These are phyloP conservation scores for Xanthoconium separans DNA, from an alignment of 1,284 basidiomycete species.

Conservation along the genomic window DNA sequence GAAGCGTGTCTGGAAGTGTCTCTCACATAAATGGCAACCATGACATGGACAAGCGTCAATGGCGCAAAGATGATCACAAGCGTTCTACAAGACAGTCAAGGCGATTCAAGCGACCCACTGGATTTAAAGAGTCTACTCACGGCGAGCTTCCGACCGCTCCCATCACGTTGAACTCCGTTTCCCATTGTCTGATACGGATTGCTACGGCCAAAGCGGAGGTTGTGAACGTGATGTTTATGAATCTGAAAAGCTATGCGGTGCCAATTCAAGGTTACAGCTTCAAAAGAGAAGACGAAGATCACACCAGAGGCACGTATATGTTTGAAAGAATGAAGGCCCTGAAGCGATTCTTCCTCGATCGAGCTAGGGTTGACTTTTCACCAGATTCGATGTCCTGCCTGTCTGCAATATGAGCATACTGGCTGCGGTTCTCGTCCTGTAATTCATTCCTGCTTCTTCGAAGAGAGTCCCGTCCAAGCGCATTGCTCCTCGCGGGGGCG, in stretches of 20 bases:
- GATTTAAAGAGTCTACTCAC: slow-evolving; percentile 44
- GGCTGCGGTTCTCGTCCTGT: slow-evolving; percentile 27
- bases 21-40: slow-evolving; percentile 77
- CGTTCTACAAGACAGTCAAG: slow-evolving; percentile 47
- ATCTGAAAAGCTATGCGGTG: slow-evolving; percentile 69
- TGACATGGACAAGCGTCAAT: slow-evolving; percentile 82
- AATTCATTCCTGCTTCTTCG: slow-evolving; percentile 55
- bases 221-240: slow-evolving; percentile 83
- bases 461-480: slow-evolving; percentile 67
- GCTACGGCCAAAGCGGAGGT: slow-evolving; percentile 79
- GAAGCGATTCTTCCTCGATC: slow-evolving; percentile 50
- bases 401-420: slow-evolving; percentile 35
- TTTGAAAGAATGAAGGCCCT: slow-evolving; percentile 69
- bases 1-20: slow-evolving; percentile 9
- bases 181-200: slow-evolving; percentile 66
- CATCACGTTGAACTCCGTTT: slow-evolving; percentile 50
- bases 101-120: slow-evolving; percentile 7
- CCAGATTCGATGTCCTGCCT: slow-evolving; percentile 34
- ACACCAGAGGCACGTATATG: slow-evolving; percentile 72
- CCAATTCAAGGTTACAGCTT: slow-evolving; percentile 24
- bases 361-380: slow-evolving; percentile 41
- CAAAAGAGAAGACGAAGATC: slow-evolving; percentile 20
- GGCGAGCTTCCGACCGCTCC: slow-evolving; percentile 81
- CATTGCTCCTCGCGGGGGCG: slow-evolving; percentile 53
- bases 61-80: slow-evolving; percentile 87